Percentiles rank a stretch among this genome's conserved stretches.
Evolutionary conservation across 2,329 filamentous ascomycete genomes (phyloP).

Genomic region (Leptographium flavum): DNA sequence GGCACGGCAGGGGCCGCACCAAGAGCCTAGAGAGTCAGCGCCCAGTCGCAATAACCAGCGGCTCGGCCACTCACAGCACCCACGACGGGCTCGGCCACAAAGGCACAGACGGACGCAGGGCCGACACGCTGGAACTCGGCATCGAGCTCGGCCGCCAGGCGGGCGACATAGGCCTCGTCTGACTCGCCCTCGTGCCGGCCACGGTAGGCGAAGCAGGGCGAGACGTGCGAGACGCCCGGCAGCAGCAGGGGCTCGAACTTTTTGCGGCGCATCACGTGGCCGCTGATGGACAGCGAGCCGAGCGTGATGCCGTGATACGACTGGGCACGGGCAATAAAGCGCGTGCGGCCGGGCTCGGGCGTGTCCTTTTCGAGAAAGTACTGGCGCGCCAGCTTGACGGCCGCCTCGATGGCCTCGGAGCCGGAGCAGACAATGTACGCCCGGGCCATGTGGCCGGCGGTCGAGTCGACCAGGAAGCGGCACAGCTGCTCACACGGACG

Average conservation of each 20-base stretch:
- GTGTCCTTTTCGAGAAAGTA: slow-evolving; percentile 44
- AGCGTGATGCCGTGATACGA: slow-evolving; percentile 64
- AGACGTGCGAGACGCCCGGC: slow-evolving; percentile 43
- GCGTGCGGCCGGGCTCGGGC: slow-evolving; percentile 38
- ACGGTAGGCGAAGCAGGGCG: slow-evolving; percentile 53
- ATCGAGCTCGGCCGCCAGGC: slow-evolving; percentile 52
- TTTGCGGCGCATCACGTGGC: slow-evolving; percentile 43
- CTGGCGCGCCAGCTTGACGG: slow-evolving; percentile 49
- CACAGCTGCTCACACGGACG: slow-evolving; percentile 25
- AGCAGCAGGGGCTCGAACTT: slow-evolving; percentile 49
- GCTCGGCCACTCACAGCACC: slow-evolving; percentile 40
- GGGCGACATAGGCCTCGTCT: slow-evolving; percentile 41
- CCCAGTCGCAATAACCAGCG: neutral
- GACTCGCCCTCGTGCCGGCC: slow-evolving; percentile 35
- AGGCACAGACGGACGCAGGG: slow-evolving; percentile 52
- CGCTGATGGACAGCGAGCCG: slow-evolving; percentile 49
- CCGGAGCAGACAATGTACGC: slow-evolving; percentile 27
- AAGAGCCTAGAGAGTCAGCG: slow-evolving; percentile 23
- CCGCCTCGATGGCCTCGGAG: slow-evolving; percentile 51
- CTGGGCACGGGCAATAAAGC: slow-evolving; percentile 52
- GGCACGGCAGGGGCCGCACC: slow-evolving; percentile 35
- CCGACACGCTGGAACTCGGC: slow-evolving; percentile 50
- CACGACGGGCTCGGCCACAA: slow-evolving; percentile 60
- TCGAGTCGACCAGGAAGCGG: slow-evolving; percentile 21
- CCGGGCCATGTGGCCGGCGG: slow-evolving; percentile 21